Evolutionary conservation across 495 filamentous ascomycete genomes (phyloP).

Genomic region (Trichoderma virens): DNA sequence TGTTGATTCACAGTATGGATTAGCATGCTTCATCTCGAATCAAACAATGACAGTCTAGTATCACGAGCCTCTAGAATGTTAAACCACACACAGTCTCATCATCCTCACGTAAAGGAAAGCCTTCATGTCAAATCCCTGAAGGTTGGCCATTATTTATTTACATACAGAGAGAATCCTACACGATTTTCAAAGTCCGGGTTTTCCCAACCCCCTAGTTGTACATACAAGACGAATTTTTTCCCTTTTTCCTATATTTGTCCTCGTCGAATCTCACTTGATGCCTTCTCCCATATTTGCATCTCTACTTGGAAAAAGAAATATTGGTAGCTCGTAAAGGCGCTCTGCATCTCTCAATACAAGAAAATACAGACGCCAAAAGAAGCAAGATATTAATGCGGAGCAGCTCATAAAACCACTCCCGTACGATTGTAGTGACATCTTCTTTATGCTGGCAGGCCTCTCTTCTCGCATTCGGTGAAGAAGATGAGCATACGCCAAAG

Average conservation of each 20-base stretch:
- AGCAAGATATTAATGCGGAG: too few species aligned
- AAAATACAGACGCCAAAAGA: too few species aligned
- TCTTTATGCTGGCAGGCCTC: slow-evolving; percentile 65
- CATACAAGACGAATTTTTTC: background rate
- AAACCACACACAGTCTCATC: too few species aligned
- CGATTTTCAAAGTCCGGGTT: background rate
- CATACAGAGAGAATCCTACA: background rate
- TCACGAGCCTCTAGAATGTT: too few species aligned
- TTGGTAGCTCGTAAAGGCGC: too few species aligned
- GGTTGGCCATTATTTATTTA: background rate
- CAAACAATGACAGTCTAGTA: too few species aligned
- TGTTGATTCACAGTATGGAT: too few species aligned
- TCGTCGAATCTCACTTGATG: background rate
- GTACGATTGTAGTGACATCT: background rate
- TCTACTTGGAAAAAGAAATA: too few species aligned
- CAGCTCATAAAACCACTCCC: background rate
- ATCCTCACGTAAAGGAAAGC: too few species aligned
- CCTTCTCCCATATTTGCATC: too few species aligned
- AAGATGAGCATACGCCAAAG: slow-evolving; percentile 98
- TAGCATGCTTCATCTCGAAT: too few species aligned
- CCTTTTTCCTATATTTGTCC: background rate
- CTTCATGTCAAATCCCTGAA: background rate
- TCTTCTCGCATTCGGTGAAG: slow-evolving; percentile 92
- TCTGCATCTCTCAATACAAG: too few species aligned
- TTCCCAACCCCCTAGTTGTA: background rate